Evolutionary conservation across 495 filamentous ascomycete genomes (phyloP), one percentile per base, ranked within the genome.

Genomic region (Neurospora africana): DNA sequence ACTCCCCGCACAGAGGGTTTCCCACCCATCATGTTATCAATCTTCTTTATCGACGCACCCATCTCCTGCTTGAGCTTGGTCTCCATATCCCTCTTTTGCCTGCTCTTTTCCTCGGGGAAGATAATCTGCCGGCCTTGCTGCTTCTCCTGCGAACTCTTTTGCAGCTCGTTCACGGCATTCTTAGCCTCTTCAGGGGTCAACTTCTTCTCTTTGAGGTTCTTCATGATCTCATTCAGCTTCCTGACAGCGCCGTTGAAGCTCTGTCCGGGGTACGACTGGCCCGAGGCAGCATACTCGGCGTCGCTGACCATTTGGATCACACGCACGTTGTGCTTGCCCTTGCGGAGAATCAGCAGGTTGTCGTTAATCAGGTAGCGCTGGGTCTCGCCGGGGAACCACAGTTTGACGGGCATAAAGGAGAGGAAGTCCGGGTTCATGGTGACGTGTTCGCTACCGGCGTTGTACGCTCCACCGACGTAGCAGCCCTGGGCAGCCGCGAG

Each of bases 311-410:
- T 85, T 74, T 90, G 82, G 68, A 96, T 84, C 65, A 94, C 81
- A 69, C 89, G 88, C 40, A 95, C 81, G 77, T 93, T 94, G 85
- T 91, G 91, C 80, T 97, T 97, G 39, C 93, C 93, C 38, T 87
- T 80, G 75, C 93, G 87, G 27, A 97, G 80, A 72, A 96, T 86
- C 58, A 97, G 78, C 6, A 90, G 73, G 44, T 88, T 82, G 40
- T 81, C 89, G 44, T 89, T 87, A 21, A 92, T 84, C 27, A 95
- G 78, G 75, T 87, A 93, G 36, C 88, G 85, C 41, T 81, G 41
- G 0, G 88, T 90, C 23, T 90, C 88, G 33, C 84, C 76, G 0
- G 84, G 80, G 43, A 82, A 79, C 88, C 88, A 92, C 44, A 81
- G 78, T 70, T 86, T 87, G 68, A 90, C 82, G 27, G 87, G 85